These are phyloP conservation scores for Microsporum audouinii DNA, from an alignment of 2,329 filamentous ascomycete species.

Conservation along the genomic window DNA sequence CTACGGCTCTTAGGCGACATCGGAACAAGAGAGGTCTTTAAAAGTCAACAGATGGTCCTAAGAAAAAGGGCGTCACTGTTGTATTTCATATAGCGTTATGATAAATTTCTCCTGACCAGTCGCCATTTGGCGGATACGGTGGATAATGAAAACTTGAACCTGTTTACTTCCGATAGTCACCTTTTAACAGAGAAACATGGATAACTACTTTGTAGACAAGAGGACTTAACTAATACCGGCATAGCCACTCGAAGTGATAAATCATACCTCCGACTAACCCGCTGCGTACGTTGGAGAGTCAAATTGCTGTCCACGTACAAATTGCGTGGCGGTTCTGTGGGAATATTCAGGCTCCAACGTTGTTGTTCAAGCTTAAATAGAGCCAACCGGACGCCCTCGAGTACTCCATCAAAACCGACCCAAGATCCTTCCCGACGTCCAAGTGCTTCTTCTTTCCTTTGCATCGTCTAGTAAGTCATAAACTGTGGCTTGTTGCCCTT, in stretches of 20 bases:
- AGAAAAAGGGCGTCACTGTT: neutral
- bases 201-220: neutral
- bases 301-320: neutral
- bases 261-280: neutral
- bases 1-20: conserved; percentile 25
- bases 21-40: neutral
- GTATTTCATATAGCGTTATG: neutral
- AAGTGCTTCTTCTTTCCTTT: too few relatives aligned
- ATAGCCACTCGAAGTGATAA: neutral
- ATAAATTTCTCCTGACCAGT: neutral
- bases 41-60: neutral
- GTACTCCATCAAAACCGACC: neutral
- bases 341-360: neutral
- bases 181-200: neutral
- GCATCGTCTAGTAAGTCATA: neutral
- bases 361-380: neutral
- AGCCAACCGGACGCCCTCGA: neutral
- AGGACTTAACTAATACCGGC: neutral
- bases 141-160: neutral
- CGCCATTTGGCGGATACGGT: neutral
- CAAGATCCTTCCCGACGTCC: neutral
- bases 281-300: neutral
- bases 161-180: neutral
- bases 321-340: neutral
- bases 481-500: neutral